phyloP scores from a whole-genome alignment of 768 basidiomycete genomes.

The Rhizopogon roseolus region DNA sequence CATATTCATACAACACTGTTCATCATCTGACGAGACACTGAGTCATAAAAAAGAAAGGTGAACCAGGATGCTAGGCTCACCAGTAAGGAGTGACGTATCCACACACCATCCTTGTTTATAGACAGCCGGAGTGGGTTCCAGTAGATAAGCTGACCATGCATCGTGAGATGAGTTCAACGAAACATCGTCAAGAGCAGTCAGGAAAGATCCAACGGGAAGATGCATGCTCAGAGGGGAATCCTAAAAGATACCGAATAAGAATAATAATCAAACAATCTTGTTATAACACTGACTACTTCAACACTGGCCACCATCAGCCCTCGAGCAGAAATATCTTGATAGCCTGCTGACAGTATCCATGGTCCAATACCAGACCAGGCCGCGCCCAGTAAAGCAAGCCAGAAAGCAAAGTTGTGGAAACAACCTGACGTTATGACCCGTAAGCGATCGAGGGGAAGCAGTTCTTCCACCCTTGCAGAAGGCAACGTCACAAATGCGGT shows the following conservation, averaged over 20 bases:
- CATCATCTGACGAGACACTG: conserved; percentile 8
- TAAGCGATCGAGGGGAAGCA: conserved; percentile 40
- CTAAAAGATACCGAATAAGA: conserved; percentile 28
- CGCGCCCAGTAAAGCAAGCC: conserved; percentile 37
- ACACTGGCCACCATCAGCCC: conserved; percentile 57
- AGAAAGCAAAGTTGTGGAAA: conserved; percentile 70
- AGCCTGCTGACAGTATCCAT: conserved; percentile 32
- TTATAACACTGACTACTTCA: conserved; percentile 38
- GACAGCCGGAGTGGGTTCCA: conserved; percentile 6
- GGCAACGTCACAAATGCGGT: conserved; percentile 73
- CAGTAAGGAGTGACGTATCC: conserved; percentile 20
- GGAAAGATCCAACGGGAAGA: conserved; percentile 51
- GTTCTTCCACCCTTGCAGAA: conserved; percentile 28
- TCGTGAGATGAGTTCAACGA: conserved; percentile 29
- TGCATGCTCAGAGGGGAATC: conserved; percentile 57
- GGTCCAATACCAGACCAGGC: conserved; percentile 27
- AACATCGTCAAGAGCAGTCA: conserved; percentile 65
- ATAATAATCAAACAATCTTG: background rate
- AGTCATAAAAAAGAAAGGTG: background rate
- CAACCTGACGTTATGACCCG: conserved; percentile 71
- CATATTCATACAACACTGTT: conserved; percentile 10
- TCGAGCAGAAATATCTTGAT: conserved; percentile 43
- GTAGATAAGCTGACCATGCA: conserved; percentile 46
- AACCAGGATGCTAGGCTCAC: conserved; percentile 17
- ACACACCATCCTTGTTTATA: conserved; percentile 60